phyloP scores from a whole-genome alignment of 2,329 filamentous ascomycete species.

The Colletotrichum limetticola region DNA sequence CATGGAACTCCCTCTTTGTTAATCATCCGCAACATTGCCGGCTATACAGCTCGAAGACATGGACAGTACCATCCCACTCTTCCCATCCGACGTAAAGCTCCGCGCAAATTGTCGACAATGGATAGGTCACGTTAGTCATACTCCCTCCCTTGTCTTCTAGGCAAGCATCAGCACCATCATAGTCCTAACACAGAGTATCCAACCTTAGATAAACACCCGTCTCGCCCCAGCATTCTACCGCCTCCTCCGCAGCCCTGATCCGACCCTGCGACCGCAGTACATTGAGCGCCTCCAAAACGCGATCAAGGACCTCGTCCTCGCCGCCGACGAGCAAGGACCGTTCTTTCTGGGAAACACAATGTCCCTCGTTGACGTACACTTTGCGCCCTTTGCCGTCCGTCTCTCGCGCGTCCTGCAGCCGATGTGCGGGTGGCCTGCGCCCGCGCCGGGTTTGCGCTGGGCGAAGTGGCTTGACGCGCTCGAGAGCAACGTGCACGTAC shows the following conservation, averaged over 20 bases:
- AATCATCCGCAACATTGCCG: neutral
- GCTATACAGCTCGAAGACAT: constrained; percentile 76
- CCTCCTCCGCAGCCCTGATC: constrained; percentile 74
- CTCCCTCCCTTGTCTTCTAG: neutral
- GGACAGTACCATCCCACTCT: constrained; percentile 66
- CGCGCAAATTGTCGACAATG: constrained; percentile 82
- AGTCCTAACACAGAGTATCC: neutral
- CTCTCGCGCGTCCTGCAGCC: constrained; percentile 73
- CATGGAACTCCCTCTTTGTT: neutral
- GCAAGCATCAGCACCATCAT: neutral
- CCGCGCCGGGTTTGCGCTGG: constrained; percentile 71
- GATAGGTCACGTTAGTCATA: constrained; percentile 76
- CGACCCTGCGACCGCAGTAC: constrained; percentile 65
- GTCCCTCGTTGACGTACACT: constrained; percentile 78
- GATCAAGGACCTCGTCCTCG: constrained; percentile 65
- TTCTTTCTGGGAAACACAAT: constrained; percentile 70
- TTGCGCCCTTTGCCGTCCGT: constrained; percentile 80
- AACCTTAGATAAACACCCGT: constrained; percentile 73
- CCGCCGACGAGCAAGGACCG: constrained; percentile 67
- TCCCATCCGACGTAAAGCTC: constrained; percentile 72
- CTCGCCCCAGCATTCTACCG: constrained; percentile 83
- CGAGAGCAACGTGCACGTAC: constrained; percentile 70
- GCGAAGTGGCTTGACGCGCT: constrained; percentile 77
- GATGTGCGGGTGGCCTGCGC: constrained; percentile 73
- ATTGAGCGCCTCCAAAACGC: constrained; percentile 72